Evolutionary conservation across 1,284 basidiomycete genomes (phyloP), one percentile per base, ranked within the genome.

Genomic region (Pseudozyma tsukubaensis): DNA sequence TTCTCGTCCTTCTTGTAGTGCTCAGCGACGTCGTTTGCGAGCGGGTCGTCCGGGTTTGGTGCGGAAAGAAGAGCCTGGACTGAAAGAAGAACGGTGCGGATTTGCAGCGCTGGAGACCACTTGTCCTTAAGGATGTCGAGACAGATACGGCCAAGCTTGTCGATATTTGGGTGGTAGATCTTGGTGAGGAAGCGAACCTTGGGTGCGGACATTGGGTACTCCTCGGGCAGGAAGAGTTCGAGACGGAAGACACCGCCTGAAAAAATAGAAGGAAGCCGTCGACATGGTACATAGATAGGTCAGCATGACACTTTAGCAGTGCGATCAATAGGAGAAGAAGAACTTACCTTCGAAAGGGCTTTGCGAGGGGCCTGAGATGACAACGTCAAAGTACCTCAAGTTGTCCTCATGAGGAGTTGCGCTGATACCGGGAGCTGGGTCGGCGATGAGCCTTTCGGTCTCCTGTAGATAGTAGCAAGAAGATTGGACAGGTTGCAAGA

Each of bases 121-220:
- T 97, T 98, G 87, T 99, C 96, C 88, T 98, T 98, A 82, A 98
- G 88, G 81, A 99, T 99, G 85, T 99, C 97, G 69, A 99, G 87
- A 86, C 97, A 99, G 86, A 99, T 99, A 24, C 96, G 90, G 32
- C 96, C 96, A 44, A 99, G 92, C 86, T 98, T 98, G 86, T 98
- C 95, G 86, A 99, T 99, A 86, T 99, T 99, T 39, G 97, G 97
- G 86, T 99, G 97, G 88, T 99, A 99, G 88, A 99, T 97, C 91
- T 97, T 97, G 70, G 96, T 98, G 78, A 98, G 87, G 88, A 99
- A 99, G 73, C 97, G 90, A 62, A 99, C 97, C 87, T 98, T 99
- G 35, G 97, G 97, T 0, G 97, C 95, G 55, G 92, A 92, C 96
- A 99, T 98, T 1, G 96, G 96, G 86, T 99, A 99, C 85, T 98